phyloP scores from a whole-genome alignment of 2,329 filamentous ascomycete species.

The Taxawa tesnikishii region DNA sequence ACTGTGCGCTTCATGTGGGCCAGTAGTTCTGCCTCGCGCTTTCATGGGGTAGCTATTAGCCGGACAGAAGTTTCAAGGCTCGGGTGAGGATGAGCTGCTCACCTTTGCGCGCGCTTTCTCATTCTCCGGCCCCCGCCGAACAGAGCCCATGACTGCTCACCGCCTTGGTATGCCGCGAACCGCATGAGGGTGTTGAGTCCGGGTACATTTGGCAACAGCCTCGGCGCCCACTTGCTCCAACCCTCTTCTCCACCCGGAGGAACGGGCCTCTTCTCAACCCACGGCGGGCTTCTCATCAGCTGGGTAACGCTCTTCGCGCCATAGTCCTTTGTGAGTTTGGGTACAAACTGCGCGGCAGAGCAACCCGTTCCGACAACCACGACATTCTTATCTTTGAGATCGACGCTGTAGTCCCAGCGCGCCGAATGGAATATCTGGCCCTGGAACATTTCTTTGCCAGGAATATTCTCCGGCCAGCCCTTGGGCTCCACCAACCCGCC shows the following conservation, averaged over 20 bases:
- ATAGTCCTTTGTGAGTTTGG: slow-evolving; percentile 33
- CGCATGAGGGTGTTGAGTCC: slow-evolving; percentile 41
- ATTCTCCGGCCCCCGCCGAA: slow-evolving; percentile 2
- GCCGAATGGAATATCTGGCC: slow-evolving; percentile 7
- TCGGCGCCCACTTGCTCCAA: slow-evolving; percentile 10
- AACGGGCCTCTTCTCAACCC: slow-evolving; percentile 7
- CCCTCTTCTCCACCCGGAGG: slow-evolving; percentile 19
- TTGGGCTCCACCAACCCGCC: slow-evolving; percentile 45
- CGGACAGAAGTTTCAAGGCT: neutral
- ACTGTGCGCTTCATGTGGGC: slow-evolving; percentile 13
- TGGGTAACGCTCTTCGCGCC: slow-evolving; percentile 46
- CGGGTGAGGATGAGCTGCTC: neutral
- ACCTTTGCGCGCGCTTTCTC: neutral
- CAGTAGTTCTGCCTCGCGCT: neutral
- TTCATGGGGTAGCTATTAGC: too few relatives aligned
- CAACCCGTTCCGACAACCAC: slow-evolving; percentile 28
- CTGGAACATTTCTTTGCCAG: slow-evolving; percentile 28
- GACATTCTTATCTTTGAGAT: slow-evolving; percentile 6
- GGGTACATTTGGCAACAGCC: slow-evolving; percentile 36
- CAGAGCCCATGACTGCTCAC: neutral
- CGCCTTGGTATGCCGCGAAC: slow-evolving; percentile 14
- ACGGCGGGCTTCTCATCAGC: slow-evolving; percentile 43
- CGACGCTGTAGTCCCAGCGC: slow-evolving; percentile 5
- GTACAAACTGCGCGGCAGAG: slow-evolving; percentile 45
- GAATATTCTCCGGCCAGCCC: slow-evolving; percentile 35